A percentile compares a stretch with the other conserved stretches of the same genome.
These are phyloP conservation scores for Rachicladosporium sp. DNA, from an alignment of 2,329 filamentous ascomycete genomes.

Conservation along the genomic window DNA sequence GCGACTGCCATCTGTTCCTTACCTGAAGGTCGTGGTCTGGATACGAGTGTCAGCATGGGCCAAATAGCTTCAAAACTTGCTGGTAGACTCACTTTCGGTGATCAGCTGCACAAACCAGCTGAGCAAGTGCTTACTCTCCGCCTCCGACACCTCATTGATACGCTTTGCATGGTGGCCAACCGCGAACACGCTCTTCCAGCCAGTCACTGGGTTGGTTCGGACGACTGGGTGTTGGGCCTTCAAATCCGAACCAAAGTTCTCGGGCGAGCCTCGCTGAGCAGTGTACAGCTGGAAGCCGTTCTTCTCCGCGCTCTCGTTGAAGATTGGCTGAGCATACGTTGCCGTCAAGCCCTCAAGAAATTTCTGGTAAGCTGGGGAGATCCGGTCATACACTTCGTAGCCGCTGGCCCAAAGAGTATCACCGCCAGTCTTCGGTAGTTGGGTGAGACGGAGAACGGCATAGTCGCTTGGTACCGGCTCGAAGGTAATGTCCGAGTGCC, in stretches of 20 bases:
- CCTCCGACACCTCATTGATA: constrained; percentile 37
- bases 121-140: constrained; percentile 15
- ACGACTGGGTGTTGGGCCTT: constrained; percentile 36
- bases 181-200: constrained; percentile 50
- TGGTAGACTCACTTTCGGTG: constrained; percentile 29
- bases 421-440: constrained; percentile 42
- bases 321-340: constrained; percentile 30
- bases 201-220: constrained; percentile 48
- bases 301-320: constrained; percentile 11
- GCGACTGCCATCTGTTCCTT: constrained; percentile 50
- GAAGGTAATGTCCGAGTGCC: constrained; percentile 52
- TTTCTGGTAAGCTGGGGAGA: constrained; percentile 43
- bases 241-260: constrained; percentile 13
- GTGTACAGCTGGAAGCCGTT: constrained; percentile 5
- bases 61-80: constrained; percentile 10
- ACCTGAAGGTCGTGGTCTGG: constrained; percentile 53
- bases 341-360: constrained; percentile 50
- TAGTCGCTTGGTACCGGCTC: constrained; percentile 54
- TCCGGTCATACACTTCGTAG: constrained; percentile 54
- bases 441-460: constrained; percentile 44
- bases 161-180: constrained; percentile 45
- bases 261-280: constrained; percentile 3
- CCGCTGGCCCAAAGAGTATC: constrained; percentile 56
- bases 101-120: constrained; percentile 22
- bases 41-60: not conserved